Evolutionary conservation across 257 asterid genomes (phyloP), one percentile per base, ranked within the genome.

Genomic region (Solanum phureja): DNA sequence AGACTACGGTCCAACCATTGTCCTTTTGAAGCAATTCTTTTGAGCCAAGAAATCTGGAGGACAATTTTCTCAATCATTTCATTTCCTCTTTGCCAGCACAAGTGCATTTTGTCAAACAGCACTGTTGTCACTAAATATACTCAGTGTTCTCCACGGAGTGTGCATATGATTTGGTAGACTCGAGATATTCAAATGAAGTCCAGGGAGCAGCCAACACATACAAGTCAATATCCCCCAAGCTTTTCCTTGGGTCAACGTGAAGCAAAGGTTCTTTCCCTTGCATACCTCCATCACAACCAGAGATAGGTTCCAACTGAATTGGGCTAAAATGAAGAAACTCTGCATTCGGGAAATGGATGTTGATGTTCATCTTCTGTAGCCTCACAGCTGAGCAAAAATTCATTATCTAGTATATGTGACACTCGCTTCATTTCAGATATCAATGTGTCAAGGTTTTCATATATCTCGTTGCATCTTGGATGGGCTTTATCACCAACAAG

Each of bases 401-500:
- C 89, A 84, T 35, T 64, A 87, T 71, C 88, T 77, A 77, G 66
- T 29, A 56, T 77, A 87, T 18, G 21, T 34, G 82, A 91, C 60
- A 46, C 90, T 92, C 88, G 84, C 86, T 88, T 96, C 98, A 95
- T 96, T 88, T 95, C 99, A 35, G 72, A 89, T 37, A 92, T 83
- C 23, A 96, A 85, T 88, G 93, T 8, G 33, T 90, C 87, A 88
- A 95, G 86, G 21, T 86, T 91, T 27, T 88, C 91, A 68, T 95
- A 96, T 82, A 96, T 93, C 87, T 94, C 95, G 18, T 69, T 87
- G 86, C 94, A 92, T 87, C 93, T 92, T 8, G 98, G 98, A 93
- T 96, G 99, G 74, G 98, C 95, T 93, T 94, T 95, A 76, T 96
- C 98, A 52, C 95, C 95, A 37, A 91, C 96, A 90, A 95, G 95